phyloP scores from a whole-genome alignment of 176 grass and related monocot species.

The Panicum miliaceum region DNA sequence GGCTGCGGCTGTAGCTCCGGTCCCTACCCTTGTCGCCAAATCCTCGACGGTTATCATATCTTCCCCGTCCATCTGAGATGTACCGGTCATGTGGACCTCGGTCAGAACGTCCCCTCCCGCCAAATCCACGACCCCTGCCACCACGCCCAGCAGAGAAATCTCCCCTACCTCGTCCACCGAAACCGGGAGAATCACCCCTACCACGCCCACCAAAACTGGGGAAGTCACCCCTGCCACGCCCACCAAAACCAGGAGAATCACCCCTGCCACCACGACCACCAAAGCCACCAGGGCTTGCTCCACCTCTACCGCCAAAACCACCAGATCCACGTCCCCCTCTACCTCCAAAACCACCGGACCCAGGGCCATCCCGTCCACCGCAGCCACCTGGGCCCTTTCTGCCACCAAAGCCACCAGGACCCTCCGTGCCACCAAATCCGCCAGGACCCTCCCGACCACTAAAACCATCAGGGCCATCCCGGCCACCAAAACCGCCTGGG shows the following conservation, averaged over 20 bases:
- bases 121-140: constrained; percentile 75
- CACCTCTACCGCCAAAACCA: constrained; percentile 63
- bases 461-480: constrained; percentile 48
- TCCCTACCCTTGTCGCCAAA: constrained; percentile 62
- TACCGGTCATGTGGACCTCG: constrained; percentile 70
- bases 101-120: constrained; percentile 63
- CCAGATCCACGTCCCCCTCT: constrained; percentile 64
- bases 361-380: constrained; percentile 49
- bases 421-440: constrained; percentile 43
- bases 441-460: constrained; percentile 36
- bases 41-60: constrained; percentile 67
- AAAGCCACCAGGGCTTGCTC: constrained; percentile 54
- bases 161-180: constrained; percentile 62
- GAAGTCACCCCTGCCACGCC: constrained; percentile 55
- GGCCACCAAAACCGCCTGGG: constrained; percentile 43
- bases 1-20: constrained; percentile 73
- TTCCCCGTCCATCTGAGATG: constrained; percentile 67
- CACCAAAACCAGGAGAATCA: constrained; percentile 59
- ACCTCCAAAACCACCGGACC: constrained; percentile 48
- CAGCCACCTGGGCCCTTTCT: constrained; percentile 53
- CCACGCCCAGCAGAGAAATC: constrained; percentile 71
- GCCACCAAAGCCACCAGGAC: constrained; percentile 60
- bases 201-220: constrained; percentile 62
- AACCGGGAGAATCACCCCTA: constrained; percentile 59
- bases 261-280: constrained; percentile 70